Conservation (phyloP, 441 rosid genomes). For the Euphorbia celastroides region DNA sequence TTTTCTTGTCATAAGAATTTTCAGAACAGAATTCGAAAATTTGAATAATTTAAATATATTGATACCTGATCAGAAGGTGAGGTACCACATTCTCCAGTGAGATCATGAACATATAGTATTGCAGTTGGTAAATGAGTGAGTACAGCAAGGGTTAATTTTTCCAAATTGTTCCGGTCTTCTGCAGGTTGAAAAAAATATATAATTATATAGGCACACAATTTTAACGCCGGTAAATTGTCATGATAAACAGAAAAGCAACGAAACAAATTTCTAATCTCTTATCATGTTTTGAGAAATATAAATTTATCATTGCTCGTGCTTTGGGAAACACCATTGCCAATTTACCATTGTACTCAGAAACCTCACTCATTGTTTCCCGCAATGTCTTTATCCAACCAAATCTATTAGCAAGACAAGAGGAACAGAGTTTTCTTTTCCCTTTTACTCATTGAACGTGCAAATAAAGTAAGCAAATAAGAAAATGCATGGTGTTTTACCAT, state of each 20-base stretch:
- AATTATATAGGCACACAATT: background rate
- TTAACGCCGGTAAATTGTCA: background rate
- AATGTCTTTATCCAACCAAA: background rate
- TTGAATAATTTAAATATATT: background rate
- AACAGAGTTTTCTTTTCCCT: background rate
- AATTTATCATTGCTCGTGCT: background rate
- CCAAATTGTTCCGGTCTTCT: conserved; percentile 93
- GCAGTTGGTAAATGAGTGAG: conserved; percentile 95
- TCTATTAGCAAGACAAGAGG: background rate
- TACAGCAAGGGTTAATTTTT: conserved; percentile 89
- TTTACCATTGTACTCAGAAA: background rate
- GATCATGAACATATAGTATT: conserved; percentile 84
- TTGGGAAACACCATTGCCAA: background rate
- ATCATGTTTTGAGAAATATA: no score
- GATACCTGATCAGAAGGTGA: conserved; percentile 90
- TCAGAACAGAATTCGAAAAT: background rate
- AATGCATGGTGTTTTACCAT: conserved; percentile 43
- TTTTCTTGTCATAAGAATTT: no score
- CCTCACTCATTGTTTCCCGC: background rate
- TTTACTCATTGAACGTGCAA: background rate
- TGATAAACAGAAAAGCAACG: background rate
- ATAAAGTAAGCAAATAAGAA: background rate
- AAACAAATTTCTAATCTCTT: no score
- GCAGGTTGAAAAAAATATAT: conserved; percentile 22
- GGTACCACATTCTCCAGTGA: conserved; percentile 94